Evolutionary conservation across 2,329 filamentous ascomycete genomes (phyloP).

Genomic region (Trichoderma pleuroti): DNA sequence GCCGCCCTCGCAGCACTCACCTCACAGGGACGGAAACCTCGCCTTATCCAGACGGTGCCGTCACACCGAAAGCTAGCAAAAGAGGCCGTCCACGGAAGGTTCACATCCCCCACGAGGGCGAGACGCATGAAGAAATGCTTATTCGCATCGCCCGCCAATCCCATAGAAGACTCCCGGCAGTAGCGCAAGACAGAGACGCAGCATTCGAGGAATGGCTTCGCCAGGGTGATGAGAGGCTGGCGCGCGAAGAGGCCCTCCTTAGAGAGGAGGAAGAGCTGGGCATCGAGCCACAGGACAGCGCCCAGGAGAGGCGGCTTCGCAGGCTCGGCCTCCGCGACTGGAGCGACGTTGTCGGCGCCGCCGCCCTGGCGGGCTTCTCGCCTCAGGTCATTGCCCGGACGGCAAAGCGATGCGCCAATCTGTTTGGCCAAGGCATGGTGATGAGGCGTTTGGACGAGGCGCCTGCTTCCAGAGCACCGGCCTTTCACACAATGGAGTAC

Average conservation of each 20-base stretch:
- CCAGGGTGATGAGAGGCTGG: conserved; percentile 29
- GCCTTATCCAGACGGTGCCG: neutral
- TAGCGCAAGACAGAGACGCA: conserved; percentile 27
- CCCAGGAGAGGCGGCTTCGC: conserved; percentile 28
- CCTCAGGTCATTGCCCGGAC: conserved; percentile 62
- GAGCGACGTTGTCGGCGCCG: conserved; percentile 79
- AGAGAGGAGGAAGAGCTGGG: conserved; percentile 22
- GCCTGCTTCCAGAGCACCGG: conserved; percentile 24
- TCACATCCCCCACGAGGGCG: conserved; percentile 40
- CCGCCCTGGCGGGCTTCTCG: conserved; percentile 70
- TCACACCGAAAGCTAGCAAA: conserved; percentile 21
- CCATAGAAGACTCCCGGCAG: conserved; percentile 31
- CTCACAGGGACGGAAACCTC: neutral
- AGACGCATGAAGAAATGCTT: conserved; percentile 45
- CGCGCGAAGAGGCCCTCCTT: conserved; percentile 3
- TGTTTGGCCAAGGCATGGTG: conserved; percentile 71
- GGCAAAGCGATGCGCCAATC: conserved; percentile 66
- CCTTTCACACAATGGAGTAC: conserved; percentile 30
- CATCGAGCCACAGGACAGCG: conserved; percentile 22
- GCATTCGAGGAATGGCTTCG: conserved; percentile 36
- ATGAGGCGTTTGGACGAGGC: conserved; percentile 53
- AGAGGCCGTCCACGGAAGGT: conserved; percentile 42
- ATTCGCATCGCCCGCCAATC: conserved; percentile 45
- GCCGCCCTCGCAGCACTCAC: conserved; percentile 27
- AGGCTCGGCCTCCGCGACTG: conserved; percentile 64